Percentiles rank a stretch among this genome's conserved stretches.
phyloP scores from a whole-genome alignment of 2,329 filamentous ascomycete species.

The Aspergillus thermomutatus region DNA sequence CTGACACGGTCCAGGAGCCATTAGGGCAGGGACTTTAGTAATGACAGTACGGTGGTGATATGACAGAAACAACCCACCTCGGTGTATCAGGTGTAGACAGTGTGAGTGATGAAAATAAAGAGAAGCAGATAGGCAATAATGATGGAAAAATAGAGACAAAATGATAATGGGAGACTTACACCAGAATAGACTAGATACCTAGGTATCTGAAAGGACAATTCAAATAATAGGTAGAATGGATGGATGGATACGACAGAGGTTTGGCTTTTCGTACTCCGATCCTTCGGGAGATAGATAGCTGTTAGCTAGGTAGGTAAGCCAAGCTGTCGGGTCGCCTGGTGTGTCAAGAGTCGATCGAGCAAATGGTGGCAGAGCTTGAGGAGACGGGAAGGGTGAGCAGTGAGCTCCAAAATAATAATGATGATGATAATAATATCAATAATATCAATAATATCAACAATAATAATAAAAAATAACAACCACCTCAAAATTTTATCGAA shows the following conservation, averaged over 20 bases:
- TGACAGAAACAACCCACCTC: not conserved
- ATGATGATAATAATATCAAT: not conserved
- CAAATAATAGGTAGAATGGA: no score
- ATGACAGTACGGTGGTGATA: not conserved
- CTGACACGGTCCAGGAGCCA: not conserved
- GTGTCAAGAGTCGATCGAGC: conserved; percentile 10
- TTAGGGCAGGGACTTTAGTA: not conserved
- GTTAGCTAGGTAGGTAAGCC: conserved; percentile 8
- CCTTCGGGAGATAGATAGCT: conserved; percentile 11
- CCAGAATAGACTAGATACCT: not conserved
- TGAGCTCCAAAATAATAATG: not conserved
- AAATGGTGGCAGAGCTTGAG: conserved; percentile 2
- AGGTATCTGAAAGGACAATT: not conserved
- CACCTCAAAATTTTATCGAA: not conserved
- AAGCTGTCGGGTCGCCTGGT: conserved; percentile 20
- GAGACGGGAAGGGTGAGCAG: not conserved
- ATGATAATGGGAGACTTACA: conserved; percentile 6
- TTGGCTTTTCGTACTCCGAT: conserved; percentile 12
- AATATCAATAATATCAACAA: not conserved
- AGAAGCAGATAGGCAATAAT: not conserved
- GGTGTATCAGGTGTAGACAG: not conserved
- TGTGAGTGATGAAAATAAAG: not conserved
- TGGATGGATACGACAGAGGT: conserved; percentile 4
- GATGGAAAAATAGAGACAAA: not conserved
- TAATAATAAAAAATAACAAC: no score